These are phyloP conservation scores for Curvularia sp. DNA, from an alignment of 2,329 filamentous ascomycete genomes.

Conservation along the genomic window DNA sequence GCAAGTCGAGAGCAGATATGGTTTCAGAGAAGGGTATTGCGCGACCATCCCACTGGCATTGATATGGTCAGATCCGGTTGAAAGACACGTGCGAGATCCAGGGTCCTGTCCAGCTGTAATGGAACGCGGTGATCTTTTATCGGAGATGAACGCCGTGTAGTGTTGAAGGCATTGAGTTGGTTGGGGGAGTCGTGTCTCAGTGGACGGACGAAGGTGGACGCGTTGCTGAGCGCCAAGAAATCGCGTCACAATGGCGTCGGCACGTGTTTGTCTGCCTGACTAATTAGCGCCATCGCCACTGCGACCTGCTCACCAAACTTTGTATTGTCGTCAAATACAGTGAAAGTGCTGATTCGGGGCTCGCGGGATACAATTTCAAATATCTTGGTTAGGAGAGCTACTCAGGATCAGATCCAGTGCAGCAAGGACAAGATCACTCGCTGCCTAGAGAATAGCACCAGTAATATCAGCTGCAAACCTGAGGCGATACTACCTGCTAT, in stretches of 20 bases:
- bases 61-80: conserved; percentile 40
- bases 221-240: conserved; percentile 19
- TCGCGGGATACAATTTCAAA: not conserved
- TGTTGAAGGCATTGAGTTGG: conserved; percentile 24
- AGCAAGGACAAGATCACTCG: not conserved
- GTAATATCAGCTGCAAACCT: not conserved
- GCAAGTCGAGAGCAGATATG: conserved; percentile 45
- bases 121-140: conserved; percentile 10
- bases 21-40: conserved; percentile 29
- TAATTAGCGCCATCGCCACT: conserved; percentile 13
- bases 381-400: not conserved
- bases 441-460: not conserved
- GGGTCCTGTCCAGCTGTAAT: conserved; percentile 24
- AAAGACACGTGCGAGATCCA: conserved; percentile 10
- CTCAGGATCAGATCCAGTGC: not conserved
- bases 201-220: conserved; percentile 16
- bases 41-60: conserved; percentile 31
- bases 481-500: conserved; percentile 20
- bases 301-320: not conserved
- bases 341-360: not conserved
- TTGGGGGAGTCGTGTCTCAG: conserved; percentile 14
- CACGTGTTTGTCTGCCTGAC: conserved; percentile 14
- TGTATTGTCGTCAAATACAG: not conserved
- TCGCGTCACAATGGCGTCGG: conserved; percentile 9
- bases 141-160: conserved; percentile 21